These are phyloP conservation scores for Graphiopsis chlorocephala DNA, from an alignment of 2,329 filamentous ascomycete genomes.

Conservation along the genomic window DNA sequence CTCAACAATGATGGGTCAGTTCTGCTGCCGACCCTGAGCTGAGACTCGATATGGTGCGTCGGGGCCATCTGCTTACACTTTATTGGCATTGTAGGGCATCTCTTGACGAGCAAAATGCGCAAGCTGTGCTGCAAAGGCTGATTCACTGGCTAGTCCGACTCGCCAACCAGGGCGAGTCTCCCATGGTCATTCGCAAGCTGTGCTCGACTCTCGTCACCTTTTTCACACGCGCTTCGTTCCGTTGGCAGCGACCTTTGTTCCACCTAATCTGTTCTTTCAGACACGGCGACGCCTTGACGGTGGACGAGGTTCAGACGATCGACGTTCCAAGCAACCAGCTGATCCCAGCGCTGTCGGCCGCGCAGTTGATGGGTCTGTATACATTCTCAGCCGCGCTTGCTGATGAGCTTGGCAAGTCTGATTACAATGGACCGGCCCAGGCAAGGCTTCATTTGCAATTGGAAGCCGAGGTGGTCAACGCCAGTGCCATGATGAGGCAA, in stretches of 20 bases:
- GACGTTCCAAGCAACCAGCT: conserved; percentile 21
- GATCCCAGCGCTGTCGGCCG: conserved; percentile 32
- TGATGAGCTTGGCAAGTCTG: conserved; percentile 66
- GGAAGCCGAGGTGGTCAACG: conserved; percentile 12
- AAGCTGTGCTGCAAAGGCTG: conserved; percentile 59
- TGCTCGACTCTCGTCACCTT: conserved; percentile 74
- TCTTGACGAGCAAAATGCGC: conserved; percentile 57
- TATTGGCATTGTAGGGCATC: conserved; percentile 31
- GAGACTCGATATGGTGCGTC: conserved; percentile 24
- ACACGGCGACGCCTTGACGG: conserved; percentile 22
- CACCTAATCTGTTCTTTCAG: conserved; percentile 30
- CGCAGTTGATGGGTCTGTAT: conserved; percentile 52
- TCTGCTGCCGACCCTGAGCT: conserved; percentile 27
- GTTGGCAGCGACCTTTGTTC: conserved; percentile 63
- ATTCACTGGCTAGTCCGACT: conserved; percentile 61
- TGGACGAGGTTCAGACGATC: conserved; percentile 4
- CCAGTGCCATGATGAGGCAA: conserved; percentile 7
- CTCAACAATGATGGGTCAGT: conserved; percentile 60
- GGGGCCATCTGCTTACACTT: conserved; percentile 24
- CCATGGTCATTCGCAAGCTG: conserved; percentile 69
- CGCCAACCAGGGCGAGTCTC: conserved; percentile 51
- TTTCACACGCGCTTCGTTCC: conserved; percentile 66
- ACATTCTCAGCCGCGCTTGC: conserved; percentile 65
- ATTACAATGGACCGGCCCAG: conserved; percentile 45
- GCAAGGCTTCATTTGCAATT: conserved; percentile 44